Evolutionary conservation across 257 asterid species (phyloP), one percentile per base, ranked within the genome.

Genomic region (Cinchona pubescens): DNA sequence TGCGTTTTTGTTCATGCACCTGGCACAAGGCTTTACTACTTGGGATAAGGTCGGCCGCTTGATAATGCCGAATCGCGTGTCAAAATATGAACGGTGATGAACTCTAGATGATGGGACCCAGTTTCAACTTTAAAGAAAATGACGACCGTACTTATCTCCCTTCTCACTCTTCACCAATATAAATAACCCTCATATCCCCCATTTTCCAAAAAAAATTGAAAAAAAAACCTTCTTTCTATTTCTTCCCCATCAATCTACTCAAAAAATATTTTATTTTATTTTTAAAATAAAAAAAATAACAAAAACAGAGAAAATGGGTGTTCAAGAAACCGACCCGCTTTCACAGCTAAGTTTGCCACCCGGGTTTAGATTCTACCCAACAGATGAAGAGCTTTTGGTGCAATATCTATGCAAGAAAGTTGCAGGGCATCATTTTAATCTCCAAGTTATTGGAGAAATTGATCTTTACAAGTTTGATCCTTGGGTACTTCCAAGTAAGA

Each of bases 301-400:
- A 3, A 49, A n/a, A n/a, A n/a, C 40, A 37, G 5, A 25, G 16
- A 81, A 83, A 43, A 92, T 90, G 98, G 98, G 92, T 3, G 63
- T 86, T 18, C 82, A 74, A 78, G 96, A 87, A 71, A 63, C 72
- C 5, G 97, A 92, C 85, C 94, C 96, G 68, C 91, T 90, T 51
- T 79, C 92, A 23, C 94, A 92, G 35, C 86, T 92, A 55, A 89
- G 91, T 45, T 69, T 92, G 69, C 97, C 97, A 35, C 98, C 98
- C 18, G 98, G 98, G n/a, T 92, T 90, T 67, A 85, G 98, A 40
- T 92, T 92, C 71, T 92, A 86, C 71, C 98, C 98, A 66, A 92
- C 97, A 0, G 98, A 92, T 53, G 97, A 90, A 43, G 97, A 92
- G 90, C 93, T 92, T 8, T 48, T 92, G 75, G 98, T 91, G n/a